Base-by-base conservation (phyloP, 805 yeast genomes). In the Cyberlindnera saturnus region DNA sequence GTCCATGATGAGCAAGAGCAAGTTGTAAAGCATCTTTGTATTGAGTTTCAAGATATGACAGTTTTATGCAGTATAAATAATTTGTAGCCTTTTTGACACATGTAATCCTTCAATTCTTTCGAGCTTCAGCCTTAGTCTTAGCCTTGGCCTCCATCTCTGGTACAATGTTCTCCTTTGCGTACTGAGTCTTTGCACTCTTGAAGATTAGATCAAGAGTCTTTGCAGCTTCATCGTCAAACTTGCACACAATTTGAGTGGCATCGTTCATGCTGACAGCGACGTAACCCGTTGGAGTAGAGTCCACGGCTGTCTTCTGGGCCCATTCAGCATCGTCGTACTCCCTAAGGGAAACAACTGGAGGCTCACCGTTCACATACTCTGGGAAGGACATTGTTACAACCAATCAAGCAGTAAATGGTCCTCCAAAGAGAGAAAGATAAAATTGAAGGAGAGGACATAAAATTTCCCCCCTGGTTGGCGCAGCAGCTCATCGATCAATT, bases 311-410 rank as follows among this genome's bases (percentile, higher is more conserved):
- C 32, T 69, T 60, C 5, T 56, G 49, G 1, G 78, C 77, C 81
- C 81, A 76, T 10, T 64, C 57, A 3, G 80, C 79, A n/a, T 47
- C 60, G 44, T 76, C 81, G 50, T 75, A 76, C 32, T 73, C 70
- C 35, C 53, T 47, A 20, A 76, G 60, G 2, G 74, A 53, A n/a
- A 76, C 50, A 19, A 64, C 64, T 13, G 77, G 79, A 14, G 79
- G 78, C 31, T 64, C 49, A 5, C 73, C 76, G 48, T 74, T 59
- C 2, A 69, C 62, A 42, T 64, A 67, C 13, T 52, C 58, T 35
- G 80, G 80, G 46, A 69, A 75, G 13, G 45, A 42, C 56, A 50
- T 49, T 16, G 18, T 38, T 7, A 9, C 13, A 9, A 11, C 9
- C 31, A n/a, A n/a, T 10, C 30, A 8, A 23, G 18, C 6, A 18